Evolutionary conservation across 2,329 filamentous ascomycete genomes (phyloP).

Genomic region (Colletotrichum lini): DNA sequence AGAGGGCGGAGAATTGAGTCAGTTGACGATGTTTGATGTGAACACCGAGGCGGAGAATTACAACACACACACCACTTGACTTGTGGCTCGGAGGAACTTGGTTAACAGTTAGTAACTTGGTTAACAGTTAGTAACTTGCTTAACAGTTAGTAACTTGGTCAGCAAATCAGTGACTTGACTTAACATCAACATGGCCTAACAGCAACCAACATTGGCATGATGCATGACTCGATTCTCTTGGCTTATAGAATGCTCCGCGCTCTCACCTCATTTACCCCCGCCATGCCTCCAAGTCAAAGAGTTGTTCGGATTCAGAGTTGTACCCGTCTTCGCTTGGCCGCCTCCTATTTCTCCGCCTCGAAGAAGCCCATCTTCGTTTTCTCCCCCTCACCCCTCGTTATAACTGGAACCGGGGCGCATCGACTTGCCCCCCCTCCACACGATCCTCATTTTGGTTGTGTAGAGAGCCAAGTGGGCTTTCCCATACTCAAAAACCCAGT

Average conservation of each 20-base stretch:
- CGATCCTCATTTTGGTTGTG: not conserved
- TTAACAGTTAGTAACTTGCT: no score
- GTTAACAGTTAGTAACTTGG: no score
- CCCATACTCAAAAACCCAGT: not conserved
- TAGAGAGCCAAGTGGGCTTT: constrained; percentile 11
- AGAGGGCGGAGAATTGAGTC: constrained; percentile 38
- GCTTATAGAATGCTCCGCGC: not conserved
- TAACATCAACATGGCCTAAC: no score
- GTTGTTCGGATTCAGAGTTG: not conserved
- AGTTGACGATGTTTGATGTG: constrained; percentile 24
- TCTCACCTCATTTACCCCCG: not conserved
- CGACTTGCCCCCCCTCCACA: not conserved
- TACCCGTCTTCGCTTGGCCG: not conserved
- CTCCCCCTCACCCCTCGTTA: constrained; percentile 18
- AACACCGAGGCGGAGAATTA: constrained; percentile 24
- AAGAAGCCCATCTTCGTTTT: no score
- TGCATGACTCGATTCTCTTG: not conserved
- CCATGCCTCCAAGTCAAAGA: not conserved
- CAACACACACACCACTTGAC: no score
- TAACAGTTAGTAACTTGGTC: no score
- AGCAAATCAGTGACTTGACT: no score
- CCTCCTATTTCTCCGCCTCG: constrained; percentile 35
- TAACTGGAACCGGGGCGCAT: no score
- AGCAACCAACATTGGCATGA: no score
- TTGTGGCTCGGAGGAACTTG: no score